phyloP scores from a whole-genome alignment of 495 filamentous ascomycete genomes.

The Friedmanniomyces endolithicus region DNA sequence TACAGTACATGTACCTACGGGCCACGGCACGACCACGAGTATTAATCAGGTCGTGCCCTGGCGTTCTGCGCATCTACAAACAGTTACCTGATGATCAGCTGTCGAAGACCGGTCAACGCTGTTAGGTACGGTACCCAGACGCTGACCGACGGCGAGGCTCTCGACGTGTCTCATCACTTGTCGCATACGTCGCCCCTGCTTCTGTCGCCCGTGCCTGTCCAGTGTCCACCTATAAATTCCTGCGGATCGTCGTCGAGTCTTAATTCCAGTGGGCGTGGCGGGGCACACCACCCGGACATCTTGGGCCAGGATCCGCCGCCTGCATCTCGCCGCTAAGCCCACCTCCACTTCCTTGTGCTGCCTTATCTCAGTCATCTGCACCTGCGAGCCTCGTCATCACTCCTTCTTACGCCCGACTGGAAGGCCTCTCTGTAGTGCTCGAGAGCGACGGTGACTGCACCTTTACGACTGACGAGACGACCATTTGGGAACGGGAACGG shows the following conservation, averaged over 20 bases:
- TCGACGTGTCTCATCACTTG: too few species aligned
- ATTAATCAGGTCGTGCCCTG: too few species aligned
- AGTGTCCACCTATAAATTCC: background rate
- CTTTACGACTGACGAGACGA: background rate
- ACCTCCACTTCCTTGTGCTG: background rate
- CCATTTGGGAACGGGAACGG: background rate
- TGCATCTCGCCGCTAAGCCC: background rate
- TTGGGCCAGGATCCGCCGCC: background rate
- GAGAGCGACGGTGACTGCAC: background rate
- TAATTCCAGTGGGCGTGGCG: too few species aligned
- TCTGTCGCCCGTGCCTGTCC: background rate
- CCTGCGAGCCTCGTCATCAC: slow-evolving; percentile 14
- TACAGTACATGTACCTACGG: background rate
- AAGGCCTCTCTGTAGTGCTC: background rate
- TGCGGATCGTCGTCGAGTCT: background rate
- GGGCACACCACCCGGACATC: too few species aligned
- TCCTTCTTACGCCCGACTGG: background rate
- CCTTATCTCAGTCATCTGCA: slow-evolving; percentile 13
- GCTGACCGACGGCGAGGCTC: too few species aligned
- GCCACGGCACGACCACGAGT: too few species aligned
- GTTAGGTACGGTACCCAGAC: too few species aligned
- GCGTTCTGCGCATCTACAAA: too few species aligned
- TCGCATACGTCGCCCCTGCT: background rate
- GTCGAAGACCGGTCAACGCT: too few species aligned
- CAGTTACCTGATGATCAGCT: too few species aligned